Base-by-base conservation (phyloP, 1,284 basidiomycete genomes). In the Ganoderma resinaceum region DNA sequence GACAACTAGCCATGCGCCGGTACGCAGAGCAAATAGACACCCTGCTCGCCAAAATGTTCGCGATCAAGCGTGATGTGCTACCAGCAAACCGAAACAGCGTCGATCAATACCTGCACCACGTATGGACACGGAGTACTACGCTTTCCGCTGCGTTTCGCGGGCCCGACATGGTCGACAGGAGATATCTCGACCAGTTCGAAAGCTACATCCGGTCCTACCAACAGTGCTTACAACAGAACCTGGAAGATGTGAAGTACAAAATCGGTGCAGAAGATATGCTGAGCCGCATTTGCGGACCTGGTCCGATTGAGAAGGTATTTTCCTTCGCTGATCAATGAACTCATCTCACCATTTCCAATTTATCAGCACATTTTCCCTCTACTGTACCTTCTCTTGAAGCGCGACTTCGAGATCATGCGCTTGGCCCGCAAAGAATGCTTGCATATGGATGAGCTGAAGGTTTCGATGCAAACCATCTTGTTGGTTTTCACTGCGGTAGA, bases 181-280 rank as follows among this genome's bases (percentile, higher is more conserved):
- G 6, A 16, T 37, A 52, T 3, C 38, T 35, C 3, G 8, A 18
- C 33, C 35, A 31, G 35, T 76, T 78, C 65, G 60, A 73, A 20
- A 20, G 52, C 14, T 70, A 75, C 66, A 58, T 73, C 0, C 65
- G 72, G 3, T 12, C 46, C 3, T 75, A 77, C 61, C 75, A 78
- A 52, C 23, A 53, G 31, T 70, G 75, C 9, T 60, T 78, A 23
- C 52, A 62, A 31, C 40, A 53, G 2, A 63, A 63, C 18, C 72
- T 81, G 26, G 66, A 77, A 37, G 62, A 65, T 1, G 69, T 75
- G 16, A 69, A 72, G 16, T 77, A 76, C 64, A 69, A 73, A 29
- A 61, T 79, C n/a, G 77, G 77, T 61, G 74, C 71, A 3, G 37
- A 71, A 8, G 73, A 74, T 58, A 77, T 74, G 2, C 66, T 77